Evolutionary conservation across 106 monocot species (phyloP), one percentile per base, ranked within the genome.

Genomic region (Dendrobium nobile): DNA sequence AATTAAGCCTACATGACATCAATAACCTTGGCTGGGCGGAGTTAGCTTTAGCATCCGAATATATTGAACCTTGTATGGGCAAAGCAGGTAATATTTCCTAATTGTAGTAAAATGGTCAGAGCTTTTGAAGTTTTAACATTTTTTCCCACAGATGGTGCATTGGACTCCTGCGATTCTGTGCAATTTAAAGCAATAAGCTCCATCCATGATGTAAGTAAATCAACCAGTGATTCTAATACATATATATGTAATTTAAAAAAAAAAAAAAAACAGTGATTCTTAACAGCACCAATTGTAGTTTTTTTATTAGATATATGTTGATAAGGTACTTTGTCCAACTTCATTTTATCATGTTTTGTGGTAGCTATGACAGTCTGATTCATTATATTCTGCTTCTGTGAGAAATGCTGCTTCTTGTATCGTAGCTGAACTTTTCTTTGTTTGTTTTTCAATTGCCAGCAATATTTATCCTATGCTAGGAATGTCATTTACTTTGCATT

Each of bases 11-110:
- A n/a, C 75, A 86, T 84, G 84, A 88, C 41, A 84, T 91, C 31
- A 85, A 87, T 77, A 87, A 83, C 59, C 83, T 90, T 73, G 87
- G 85, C 18, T 90, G 87, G 90, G 85, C 67, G 41, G 85, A 85
- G 48, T 75, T 90, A 7, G 80, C 86, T 77, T 82, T 81, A 64
- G 79, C 70, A 70, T 73, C 82, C 76, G 56, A 67, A 43, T 48
- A 6, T 19, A 73, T 75, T 47, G 79, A 83, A 81, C 42, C 85
- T 68, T 26, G 27, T 76, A 45, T 74, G 70, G 24, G 15, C 24
- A 75, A 27, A 79, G 78, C 80, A 83, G 91, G 88, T 87, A 85
- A 31, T 27, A 3, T 18, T 28, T 58, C 24, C 33, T 54, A 48
- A 26, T 27, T 26, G 9, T 76, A 4, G 13, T 76, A 5, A 9